These are phyloP conservation scores for Coemansia biformis DNA, from an alignment of 192 early-diverging fungal species.

Conservation along the genomic window DNA sequence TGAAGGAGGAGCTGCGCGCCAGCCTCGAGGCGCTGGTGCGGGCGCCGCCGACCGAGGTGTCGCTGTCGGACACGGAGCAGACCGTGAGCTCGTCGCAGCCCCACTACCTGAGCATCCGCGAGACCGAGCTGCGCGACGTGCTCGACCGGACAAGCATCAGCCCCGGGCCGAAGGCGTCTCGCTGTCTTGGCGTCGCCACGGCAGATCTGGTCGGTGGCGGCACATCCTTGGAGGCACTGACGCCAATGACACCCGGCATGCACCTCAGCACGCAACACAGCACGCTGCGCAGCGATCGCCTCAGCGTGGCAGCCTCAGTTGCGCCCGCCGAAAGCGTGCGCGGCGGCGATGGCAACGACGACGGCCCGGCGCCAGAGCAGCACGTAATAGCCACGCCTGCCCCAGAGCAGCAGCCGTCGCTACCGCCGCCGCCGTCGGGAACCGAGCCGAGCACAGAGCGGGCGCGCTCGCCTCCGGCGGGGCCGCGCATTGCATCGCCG, in stretches of 20 bases:
- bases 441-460: no score
- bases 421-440: no score
- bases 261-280: conserved; percentile 1
- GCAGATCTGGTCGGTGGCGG: conserved; percentile 39
- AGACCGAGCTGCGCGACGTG: conserved; percentile 44
- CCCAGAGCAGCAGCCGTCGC: no score
- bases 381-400: no score
- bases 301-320: conserved; percentile 35
- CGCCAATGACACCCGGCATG: conserved; percentile 7
- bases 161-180: conserved; percentile 31
- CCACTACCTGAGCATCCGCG: conserved; percentile 43
- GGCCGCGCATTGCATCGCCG: no score
- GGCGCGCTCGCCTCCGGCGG: no score
- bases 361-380: not conserved
- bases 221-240: conserved; percentile 35
- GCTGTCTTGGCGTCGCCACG: conserved; percentile 6
- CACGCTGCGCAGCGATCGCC: conserved; percentile 33
- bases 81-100: conserved; percentile 19
- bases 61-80: conserved; percentile 37
- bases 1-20: conserved; percentile 48
- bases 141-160: conserved; percentile 44
- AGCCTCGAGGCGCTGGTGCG: conserved; percentile 37
- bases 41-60: conserved; percentile 13
- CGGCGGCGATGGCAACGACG: not conserved
- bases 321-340: conserved; percentile 30